Evolutionary conservation across 2,329 filamentous ascomycete genomes (phyloP).

Genomic region (Grosmannia penicillata): DNA sequence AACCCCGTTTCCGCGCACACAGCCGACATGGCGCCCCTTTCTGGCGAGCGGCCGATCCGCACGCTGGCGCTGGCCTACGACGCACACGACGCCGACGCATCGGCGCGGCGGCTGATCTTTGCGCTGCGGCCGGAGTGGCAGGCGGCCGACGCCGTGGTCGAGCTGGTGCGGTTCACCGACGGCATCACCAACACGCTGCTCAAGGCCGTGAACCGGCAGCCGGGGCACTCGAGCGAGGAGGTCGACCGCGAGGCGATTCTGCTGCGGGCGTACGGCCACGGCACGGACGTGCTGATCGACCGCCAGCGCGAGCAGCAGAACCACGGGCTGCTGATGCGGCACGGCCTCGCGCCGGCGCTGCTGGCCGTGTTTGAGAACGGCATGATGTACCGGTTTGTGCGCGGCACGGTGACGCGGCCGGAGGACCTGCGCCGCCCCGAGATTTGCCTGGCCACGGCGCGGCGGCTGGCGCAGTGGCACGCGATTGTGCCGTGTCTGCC

Average conservation of each 20-base stretch:
- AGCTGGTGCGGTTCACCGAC: slow-evolving; percentile 86
- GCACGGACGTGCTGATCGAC: slow-evolving; percentile 91
- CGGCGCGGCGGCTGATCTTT: slow-evolving; percentile 65
- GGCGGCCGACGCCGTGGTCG: slow-evolving; percentile 26
- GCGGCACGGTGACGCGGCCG: slow-evolving; percentile 64
- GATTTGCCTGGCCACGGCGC: slow-evolving; percentile 73
- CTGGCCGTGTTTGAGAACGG: slow-evolving; percentile 91
- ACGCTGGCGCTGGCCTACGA: slow-evolving; percentile 69
- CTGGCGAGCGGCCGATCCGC: slow-evolving; percentile 24
- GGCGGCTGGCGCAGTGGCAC: slow-evolving; percentile 84
- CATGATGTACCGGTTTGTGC: slow-evolving; percentile 84
- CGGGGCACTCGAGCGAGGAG: slow-evolving; percentile 57
- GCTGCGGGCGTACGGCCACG: slow-evolving; percentile 84
- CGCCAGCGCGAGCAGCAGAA: slow-evolving; percentile 67
- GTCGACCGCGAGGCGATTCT: slow-evolving; percentile 76
- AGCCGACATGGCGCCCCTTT: too few relatives aligned
- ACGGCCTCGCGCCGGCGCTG: slow-evolving; percentile 71
- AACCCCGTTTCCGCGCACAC: too few relatives aligned
- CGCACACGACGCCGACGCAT: slow-evolving; percentile 59
- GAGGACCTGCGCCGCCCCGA: slow-evolving; percentile 62
- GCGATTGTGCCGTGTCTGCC: slow-evolving; percentile 49
- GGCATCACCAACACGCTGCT: slow-evolving; percentile 93
- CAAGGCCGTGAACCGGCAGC: slow-evolving; percentile 56
- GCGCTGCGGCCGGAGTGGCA: slow-evolving; percentile 76
- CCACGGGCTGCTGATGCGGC: slow-evolving; percentile 74